Conservation (phyloP, 352 stramenopile species). For the Pythium dissimile region DNA sequence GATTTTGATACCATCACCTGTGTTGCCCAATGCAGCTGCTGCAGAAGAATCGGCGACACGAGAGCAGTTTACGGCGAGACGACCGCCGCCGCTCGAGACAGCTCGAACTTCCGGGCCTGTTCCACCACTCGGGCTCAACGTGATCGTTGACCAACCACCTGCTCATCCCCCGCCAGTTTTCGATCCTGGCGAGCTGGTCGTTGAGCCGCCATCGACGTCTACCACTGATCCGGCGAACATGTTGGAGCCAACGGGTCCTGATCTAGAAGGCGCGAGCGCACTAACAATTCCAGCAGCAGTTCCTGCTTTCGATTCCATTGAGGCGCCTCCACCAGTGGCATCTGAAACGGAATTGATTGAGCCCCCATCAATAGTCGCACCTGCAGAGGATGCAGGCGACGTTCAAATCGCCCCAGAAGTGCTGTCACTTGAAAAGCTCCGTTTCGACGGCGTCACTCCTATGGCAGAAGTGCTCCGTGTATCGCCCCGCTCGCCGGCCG, state of each 20-base stretch:
- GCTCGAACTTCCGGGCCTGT: not conserved
- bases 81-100: not conserved
- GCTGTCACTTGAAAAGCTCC: not conserved
- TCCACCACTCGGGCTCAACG: not conserved
- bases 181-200: not conserved
- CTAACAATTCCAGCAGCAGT: too few species aligned
- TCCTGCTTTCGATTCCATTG: too few species aligned
- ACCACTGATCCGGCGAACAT: too few species aligned
- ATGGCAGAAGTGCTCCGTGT: constrained; percentile 55
- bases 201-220: too few species aligned
- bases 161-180: constrained; percentile 4
- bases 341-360: too few species aligned
- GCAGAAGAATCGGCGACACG: not conserved
- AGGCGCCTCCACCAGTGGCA: not conserved
- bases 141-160: constrained; percentile 1
- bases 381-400: not conserved
- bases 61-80: not conserved
- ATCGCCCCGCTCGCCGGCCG: constrained; percentile 34
- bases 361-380: not conserved
- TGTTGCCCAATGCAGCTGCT: not conserved
- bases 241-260: too few species aligned
- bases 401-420: constrained; percentile 2
- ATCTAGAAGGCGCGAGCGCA: too few species aligned
- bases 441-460: constrained; percentile 12
- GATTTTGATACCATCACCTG: not conserved